Evolutionary conservation across 495 filamentous ascomycete species (phyloP), one percentile per base, ranked within the genome.

Genomic region (Entonaema liquescens): DNA sequence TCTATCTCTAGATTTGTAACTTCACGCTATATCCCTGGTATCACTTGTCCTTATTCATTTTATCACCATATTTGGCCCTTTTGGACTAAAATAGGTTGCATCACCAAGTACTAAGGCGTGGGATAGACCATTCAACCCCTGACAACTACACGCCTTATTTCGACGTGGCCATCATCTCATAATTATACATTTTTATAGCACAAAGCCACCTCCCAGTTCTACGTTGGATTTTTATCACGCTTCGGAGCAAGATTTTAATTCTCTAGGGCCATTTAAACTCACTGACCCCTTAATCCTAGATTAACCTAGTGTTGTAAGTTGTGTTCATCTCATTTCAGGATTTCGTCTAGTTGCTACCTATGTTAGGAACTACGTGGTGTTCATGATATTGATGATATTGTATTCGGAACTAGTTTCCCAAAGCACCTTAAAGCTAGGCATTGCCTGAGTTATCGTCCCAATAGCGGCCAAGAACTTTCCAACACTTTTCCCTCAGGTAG

Each of bases 231-330:
- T 6, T 7, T 17, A 42, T 11, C n/a, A 21, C 17, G n/a, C 15
- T 13, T 53, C 31, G 23, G 2, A 12, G 25, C 9, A 6, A 42
- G 8, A 19, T 44, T 33, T 29, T 15, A 23, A 63, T 28, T 31
- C 0, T 23, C 15, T 29, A 33, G 17, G 23, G 12, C 2, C 25
- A n/a, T 12, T 13, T 4, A 47, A 17, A 0, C 5, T 8, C 52
- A 28, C 31, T 7, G n/a, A 21, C 7, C 15, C 7, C 17, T 21
- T 40, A n/a, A 13, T 17, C 50, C 44, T 5, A 25, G 26, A 55
- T 12, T 31, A n/a, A 33, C 15, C 59, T 53, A 6, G n/a, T n/a
- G n/a, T 15, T 29, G 62, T 66, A 66, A 49, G 62, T 66, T 56
- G 54, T 29, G 17, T 31, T 25, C 26, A 31, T 42, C 15, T 26